These are phyloP conservation scores for Aspergillus hortae DNA, from an alignment of 2,329 filamentous ascomycete genomes.

Conservation along the genomic window DNA sequence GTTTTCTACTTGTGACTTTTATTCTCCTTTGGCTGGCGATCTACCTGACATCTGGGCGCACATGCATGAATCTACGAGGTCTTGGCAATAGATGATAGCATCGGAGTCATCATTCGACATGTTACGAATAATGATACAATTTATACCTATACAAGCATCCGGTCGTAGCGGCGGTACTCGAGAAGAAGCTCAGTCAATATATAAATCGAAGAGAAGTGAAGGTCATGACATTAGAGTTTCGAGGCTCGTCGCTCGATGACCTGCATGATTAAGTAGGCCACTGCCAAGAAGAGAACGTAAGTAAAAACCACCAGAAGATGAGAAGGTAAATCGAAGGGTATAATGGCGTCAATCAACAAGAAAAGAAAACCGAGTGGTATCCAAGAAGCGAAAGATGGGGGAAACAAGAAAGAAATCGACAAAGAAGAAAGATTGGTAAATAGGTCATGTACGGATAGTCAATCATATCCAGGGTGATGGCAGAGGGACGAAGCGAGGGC, in stretches of 20 bases:
- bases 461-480: not conserved
- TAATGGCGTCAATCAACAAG: not conserved
- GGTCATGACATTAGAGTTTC: conserved; percentile 24
- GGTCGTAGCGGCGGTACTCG: not conserved
- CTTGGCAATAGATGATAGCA: conserved; percentile 4
- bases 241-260: conserved; percentile 31
- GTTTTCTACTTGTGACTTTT: not conserved
- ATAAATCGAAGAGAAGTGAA: not conserved
- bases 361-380: not conserved
- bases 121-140: conserved; percentile 8
- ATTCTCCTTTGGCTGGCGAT: not conserved
- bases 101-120: conserved; percentile 3
- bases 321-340: not conserved
- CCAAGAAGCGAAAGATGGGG: not conserved
- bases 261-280: conserved; percentile 32
- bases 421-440: not conserved
- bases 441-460: not conserved
- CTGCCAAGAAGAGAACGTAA: conserved; percentile 14
- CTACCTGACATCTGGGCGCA: not conserved
- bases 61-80: conserved; percentile 4
- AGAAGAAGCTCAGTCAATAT: not conserved
- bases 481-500: not conserved
- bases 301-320: not conserved
- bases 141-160: not conserved
- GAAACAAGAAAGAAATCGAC: not conserved